Evolutionary conservation across 1,139 yeast species (phyloP).

Genomic region (Saccharomyces pastorianus): DNA sequence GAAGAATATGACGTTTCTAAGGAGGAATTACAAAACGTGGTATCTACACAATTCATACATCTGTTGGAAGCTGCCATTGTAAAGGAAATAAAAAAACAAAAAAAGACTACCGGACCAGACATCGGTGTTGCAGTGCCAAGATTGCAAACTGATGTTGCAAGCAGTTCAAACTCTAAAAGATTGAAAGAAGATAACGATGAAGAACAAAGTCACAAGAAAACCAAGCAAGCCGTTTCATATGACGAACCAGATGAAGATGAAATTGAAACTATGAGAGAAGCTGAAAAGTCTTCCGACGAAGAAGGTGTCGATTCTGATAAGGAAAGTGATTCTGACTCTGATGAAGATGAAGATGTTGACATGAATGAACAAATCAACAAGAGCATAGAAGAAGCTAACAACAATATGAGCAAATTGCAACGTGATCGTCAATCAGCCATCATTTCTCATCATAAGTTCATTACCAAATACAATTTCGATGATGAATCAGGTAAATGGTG

Average conservation of each 20-base stretch:
- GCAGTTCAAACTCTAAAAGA: slow-evolving; percentile 32
- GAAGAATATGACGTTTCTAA: slow-evolving; percentile 82
- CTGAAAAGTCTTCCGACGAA: slow-evolving; percentile 66
- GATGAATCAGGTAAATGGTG: slow-evolving; percentile 89
- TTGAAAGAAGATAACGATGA: slow-evolving; percentile 63
- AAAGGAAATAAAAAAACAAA: slow-evolving; percentile 79
- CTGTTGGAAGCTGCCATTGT: slow-evolving; percentile 64
- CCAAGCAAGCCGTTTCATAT: slow-evolving; percentile 83
- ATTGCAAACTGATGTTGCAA: slow-evolving; percentile 40
- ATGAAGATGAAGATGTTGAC: slow-evolving; percentile 33
- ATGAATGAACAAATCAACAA: slow-evolving; percentile 28
- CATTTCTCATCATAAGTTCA: slow-evolving; percentile 59
- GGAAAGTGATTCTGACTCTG: slow-evolving; percentile 36
- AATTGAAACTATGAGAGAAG: slow-evolving; percentile 75
- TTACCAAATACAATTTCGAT: slow-evolving; percentile 80
- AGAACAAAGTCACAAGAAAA: slow-evolving; percentile 50
- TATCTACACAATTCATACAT: slow-evolving; percentile 57
- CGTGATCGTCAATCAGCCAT: slow-evolving; percentile 82
- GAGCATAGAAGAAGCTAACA: slow-evolving; percentile 30
- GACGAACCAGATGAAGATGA: slow-evolving; percentile 95
- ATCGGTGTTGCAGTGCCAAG: slow-evolving; percentile 70
- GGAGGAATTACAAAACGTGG: slow-evolving; percentile 65
- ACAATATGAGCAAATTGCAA: slow-evolving; percentile 49
- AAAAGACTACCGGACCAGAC: slow-evolving; percentile 48
- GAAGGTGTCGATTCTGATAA: slow-evolving; percentile 35